These are phyloP conservation scores for Kuraishia ogatae DNA, from an alignment of 805 yeast species.

Conservation along the genomic window DNA sequence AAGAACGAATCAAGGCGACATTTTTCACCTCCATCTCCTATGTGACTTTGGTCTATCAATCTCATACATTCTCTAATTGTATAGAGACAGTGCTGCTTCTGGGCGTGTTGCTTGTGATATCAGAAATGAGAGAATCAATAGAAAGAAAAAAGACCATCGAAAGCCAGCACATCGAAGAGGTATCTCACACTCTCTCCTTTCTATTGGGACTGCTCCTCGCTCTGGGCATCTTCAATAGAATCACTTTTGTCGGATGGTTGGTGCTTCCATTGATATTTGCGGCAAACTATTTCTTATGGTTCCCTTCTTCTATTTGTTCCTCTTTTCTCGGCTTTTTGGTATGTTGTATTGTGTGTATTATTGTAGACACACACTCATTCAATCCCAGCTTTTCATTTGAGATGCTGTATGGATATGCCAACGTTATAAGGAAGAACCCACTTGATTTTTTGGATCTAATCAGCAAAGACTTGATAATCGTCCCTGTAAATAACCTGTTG, in stretches of 20 bases:
- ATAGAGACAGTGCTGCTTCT: constrained; percentile 59
- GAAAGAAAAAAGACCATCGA: constrained; percentile 2
- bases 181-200: constrained; percentile 6
- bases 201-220: constrained; percentile 42
- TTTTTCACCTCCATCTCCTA: constrained; percentile 51
- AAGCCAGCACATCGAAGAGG: not conserved
- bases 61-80: constrained; percentile 86
- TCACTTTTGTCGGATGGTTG: constrained; percentile 75
- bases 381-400: constrained; percentile 4
- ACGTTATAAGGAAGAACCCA: not conserved
- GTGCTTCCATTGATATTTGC: constrained; percentile 49
- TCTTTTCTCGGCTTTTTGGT: constrained; percentile 25
- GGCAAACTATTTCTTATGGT: constrained; percentile 28
- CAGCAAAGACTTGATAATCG: constrained; percentile 30
- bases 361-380: constrained; percentile 43
- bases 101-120: constrained; percentile 40
- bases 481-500: constrained; percentile 70
- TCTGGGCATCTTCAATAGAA: constrained; percentile 75
- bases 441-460: not conserved
- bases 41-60: constrained; percentile 69
- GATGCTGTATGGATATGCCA: not conserved
- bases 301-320: constrained; percentile 23
- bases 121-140: constrained; percentile 15
- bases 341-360: constrained; percentile 29
- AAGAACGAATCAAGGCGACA: constrained; percentile 28